phyloP scores from a whole-genome alignment of 106 monocot species.

The Cymbidium sinense region DNA sequence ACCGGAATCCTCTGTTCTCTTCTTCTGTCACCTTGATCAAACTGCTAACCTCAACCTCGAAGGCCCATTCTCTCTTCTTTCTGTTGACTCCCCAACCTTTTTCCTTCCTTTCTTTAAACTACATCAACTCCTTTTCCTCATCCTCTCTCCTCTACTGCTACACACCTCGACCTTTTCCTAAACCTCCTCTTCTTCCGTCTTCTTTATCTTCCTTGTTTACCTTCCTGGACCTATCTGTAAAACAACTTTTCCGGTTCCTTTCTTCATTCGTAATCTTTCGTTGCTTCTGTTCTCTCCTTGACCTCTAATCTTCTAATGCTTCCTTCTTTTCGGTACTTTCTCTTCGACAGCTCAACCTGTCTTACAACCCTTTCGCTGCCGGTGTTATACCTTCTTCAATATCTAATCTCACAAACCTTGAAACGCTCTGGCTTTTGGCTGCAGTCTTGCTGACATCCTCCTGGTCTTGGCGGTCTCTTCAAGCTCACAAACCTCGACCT shows the following conservation, averaged over 20 bases:
- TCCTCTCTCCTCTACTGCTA: conserved; percentile 21
- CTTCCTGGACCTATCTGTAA: conserved; percentile 27
- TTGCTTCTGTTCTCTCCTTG: conserved; percentile 30
- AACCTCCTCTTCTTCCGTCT: conserved; percentile 41
- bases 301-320: conserved; percentile 35
- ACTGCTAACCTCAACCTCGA: conserved; percentile 8
- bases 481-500: conserved; percentile 24
- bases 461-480: conserved; percentile 29
- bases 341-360: conserved; percentile 49
- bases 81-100: conserved; percentile 39
- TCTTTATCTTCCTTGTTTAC: conserved; percentile 28
- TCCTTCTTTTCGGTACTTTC: conserved; percentile 29
- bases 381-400: conserved; percentile 32
- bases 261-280: conserved; percentile 26
- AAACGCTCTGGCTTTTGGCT: conserved; percentile 22
- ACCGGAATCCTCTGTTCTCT: conserved; percentile 18
- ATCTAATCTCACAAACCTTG: conserved; percentile 25
- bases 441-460: conserved; percentile 32
- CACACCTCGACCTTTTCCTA: conserved; percentile 45
- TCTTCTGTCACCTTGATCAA: conserved; percentile 10
- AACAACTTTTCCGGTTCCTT: conserved; percentile 64
- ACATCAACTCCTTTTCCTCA: conserved; percentile 44
- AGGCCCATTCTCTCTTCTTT: conserved; percentile 31
- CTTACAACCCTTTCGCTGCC: conserved; percentile 37
- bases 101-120: conserved; percentile 45